These are phyloP conservation scores for Glutinoglossum americanum DNA, from an alignment of 495 filamentous ascomycete species.

Conservation along the genomic window DNA sequence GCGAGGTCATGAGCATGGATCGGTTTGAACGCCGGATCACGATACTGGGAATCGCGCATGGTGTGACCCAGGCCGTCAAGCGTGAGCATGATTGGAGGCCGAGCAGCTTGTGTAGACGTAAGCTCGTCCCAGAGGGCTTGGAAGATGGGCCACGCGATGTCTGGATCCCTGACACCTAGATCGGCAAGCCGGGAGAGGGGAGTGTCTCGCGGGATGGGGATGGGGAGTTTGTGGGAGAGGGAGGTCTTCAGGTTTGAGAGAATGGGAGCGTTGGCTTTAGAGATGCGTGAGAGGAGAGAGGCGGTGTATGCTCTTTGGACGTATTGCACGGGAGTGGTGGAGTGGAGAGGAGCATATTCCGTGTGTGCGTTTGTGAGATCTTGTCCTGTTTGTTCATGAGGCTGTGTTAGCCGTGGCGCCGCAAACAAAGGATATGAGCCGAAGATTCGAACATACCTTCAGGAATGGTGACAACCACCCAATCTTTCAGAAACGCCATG, in stretches of 20 bases:
- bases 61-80: constrained; percentile 63
- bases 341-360: constrained; percentile 50
- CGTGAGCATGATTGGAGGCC: constrained; percentile 58
- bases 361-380: constrained; percentile 62
- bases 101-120: constrained; percentile 27
- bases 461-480: constrained; percentile 80
- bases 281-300: constrained; percentile 44
- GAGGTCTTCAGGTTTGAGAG: constrained; percentile 35
- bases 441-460: constrained; percentile 64
- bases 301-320: constrained; percentile 56
- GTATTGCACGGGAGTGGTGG: constrained; percentile 37
- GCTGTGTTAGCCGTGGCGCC: neutral
- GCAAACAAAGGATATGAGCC: no score
- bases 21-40: constrained; percentile 35
- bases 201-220: constrained; percentile 32
- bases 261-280: constrained; percentile 46
- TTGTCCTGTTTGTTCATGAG: constrained; percentile 31
- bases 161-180: constrained; percentile 49
- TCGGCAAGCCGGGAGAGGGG: constrained; percentile 45
- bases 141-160: constrained; percentile 63
- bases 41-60: constrained; percentile 56
- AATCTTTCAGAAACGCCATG: constrained; percentile 60
- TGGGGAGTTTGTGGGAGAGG: constrained; percentile 36
- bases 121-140: constrained; percentile 64
- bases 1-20: constrained; percentile 79